phyloP scores from a whole-genome alignment of 805 yeast genomes.

The Myxozyma neglecta region DNA sequence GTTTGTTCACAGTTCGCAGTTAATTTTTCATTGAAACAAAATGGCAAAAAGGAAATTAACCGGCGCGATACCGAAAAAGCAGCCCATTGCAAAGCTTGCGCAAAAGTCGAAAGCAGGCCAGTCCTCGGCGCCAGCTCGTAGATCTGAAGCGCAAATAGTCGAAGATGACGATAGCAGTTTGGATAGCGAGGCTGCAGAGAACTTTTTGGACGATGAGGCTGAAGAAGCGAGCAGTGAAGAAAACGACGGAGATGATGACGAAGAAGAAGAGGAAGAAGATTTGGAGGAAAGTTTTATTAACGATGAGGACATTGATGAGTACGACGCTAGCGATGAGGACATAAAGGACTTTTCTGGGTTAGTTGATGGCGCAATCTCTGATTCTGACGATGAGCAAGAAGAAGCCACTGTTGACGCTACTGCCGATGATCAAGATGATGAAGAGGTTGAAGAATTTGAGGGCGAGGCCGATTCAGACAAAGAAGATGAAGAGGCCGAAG shows the following conservation, averaged over 20 bases:
- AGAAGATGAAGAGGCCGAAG: constrained; percentile 51
- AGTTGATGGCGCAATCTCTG: constrained; percentile 25
- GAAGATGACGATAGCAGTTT: constrained; percentile 39
- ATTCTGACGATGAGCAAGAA: constrained; percentile 46
- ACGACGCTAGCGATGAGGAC: constrained; percentile 28
- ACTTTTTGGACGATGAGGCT: constrained; percentile 43
- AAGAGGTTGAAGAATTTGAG: constrained; percentile 26
- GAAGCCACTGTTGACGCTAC: constrained; percentile 49
- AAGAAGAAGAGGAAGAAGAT: constrained; percentile 24
- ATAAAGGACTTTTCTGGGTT: constrained; percentile 34
- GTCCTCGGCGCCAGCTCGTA: background rate
- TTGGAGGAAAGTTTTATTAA: constrained; percentile 7
- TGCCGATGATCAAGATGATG: constrained; percentile 21
- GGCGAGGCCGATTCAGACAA: constrained; percentile 45
- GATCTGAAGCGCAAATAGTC: constrained; percentile 26
- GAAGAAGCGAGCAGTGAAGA: constrained; percentile 39
- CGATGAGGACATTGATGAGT: constrained; percentile 16
- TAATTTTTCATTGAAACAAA: background rate
- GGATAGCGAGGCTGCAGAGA: constrained; percentile 31
- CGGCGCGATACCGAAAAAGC: background rate
- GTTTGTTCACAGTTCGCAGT: background rate
- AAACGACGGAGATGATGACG: constrained; percentile 31
- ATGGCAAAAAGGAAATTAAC: constrained; percentile 22
- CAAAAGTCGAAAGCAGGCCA: background rate
- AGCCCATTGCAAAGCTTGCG: background rate